Conservation (phyloP, 352 stramenopile species). For the Globisporangium solare region DNA sequence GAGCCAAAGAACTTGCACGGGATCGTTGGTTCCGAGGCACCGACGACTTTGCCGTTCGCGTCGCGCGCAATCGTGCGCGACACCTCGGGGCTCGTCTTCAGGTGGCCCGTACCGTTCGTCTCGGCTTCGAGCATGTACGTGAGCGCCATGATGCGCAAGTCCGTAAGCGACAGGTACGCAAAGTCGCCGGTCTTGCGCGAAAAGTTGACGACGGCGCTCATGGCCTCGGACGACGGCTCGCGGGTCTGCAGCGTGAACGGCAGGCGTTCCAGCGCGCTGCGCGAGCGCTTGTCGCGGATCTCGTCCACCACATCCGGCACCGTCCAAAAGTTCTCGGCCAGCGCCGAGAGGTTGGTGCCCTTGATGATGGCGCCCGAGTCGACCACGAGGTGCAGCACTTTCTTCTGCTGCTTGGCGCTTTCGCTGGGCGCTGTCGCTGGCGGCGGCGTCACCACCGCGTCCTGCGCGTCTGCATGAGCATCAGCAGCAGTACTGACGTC, state of each 20-base stretch:
- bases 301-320: conserved; percentile 80
- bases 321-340: conserved; percentile 86
- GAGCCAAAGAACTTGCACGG: conserved; percentile 81
- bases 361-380: conserved; percentile 89
- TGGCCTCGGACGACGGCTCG: conserved; percentile 74
- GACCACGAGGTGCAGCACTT: conserved; percentile 75
- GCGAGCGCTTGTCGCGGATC: conserved; percentile 80
- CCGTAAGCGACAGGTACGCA: conserved; percentile 75
- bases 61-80: conserved; percentile 62
- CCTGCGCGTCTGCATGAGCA: no score
- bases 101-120: conserved; percentile 55
- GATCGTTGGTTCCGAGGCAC: conserved; percentile 33
- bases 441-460: not conserved
- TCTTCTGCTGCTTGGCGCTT: conserved; percentile 32
- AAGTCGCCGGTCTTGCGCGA: conserved; percentile 86
- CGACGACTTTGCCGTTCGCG: conserved; percentile 64
- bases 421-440: conserved; percentile 1
- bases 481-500: no score
- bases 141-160: conserved; percentile 86
- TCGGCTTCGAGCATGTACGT: conserved; percentile 85
- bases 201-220: conserved; percentile 79
- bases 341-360: conserved; percentile 60
- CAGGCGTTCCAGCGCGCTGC: conserved; percentile 59
- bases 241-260: conserved; percentile 75
- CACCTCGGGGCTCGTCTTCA: conserved; percentile 65